phyloP scores from a whole-genome alignment of 2,329 filamentous ascomycete genomes.

The Alternaria sp. region DNA sequence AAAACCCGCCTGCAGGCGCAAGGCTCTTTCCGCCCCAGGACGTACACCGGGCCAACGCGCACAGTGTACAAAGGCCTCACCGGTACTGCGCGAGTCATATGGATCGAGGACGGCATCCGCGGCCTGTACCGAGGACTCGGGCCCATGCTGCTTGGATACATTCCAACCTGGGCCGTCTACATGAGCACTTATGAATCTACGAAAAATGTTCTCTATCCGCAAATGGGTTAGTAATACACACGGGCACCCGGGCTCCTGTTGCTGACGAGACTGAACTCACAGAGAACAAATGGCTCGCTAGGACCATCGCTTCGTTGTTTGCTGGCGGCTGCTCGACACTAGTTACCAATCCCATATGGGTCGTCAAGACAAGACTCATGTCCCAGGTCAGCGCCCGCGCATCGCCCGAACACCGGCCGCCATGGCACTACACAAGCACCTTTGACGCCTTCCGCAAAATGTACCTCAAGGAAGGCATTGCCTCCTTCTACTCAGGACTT shows the following conservation, averaged over 20 bases:
- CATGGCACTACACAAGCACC: constrained; percentile 91
- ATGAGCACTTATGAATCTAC: constrained; percentile 94
- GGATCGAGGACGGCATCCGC: constrained; percentile 83
- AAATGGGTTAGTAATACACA: constrained; percentile 56
- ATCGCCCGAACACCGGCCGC: constrained; percentile 64
- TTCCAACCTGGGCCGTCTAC: constrained; percentile 98
- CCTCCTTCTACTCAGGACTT: constrained; percentile 93
- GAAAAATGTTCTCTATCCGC: constrained; percentile 73
- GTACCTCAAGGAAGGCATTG: constrained; percentile 87
- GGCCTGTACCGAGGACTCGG: constrained; percentile 94
- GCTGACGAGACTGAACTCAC: constrained; percentile 13
- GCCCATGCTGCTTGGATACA: constrained; percentile 92
- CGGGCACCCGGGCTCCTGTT: background rate
- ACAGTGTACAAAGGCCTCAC: constrained; percentile 82
- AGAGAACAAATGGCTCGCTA: constrained; percentile 77
- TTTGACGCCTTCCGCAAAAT: constrained; percentile 93
- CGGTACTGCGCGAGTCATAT: constrained; percentile 85
- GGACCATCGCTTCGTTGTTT: constrained; percentile 87
- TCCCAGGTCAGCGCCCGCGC: constrained; percentile 75
- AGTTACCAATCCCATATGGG: constrained; percentile 97
- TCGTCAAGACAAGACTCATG: constrained; percentile 98
- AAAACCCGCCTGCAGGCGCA: constrained; percentile 98
- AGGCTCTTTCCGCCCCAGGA: constrained; percentile 73
- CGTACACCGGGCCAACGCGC: constrained; percentile 56
- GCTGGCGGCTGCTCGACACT: constrained; percentile 93